Conservation (phyloP, 257 asterid genomes). For the Hygrophila difformis region DNA sequence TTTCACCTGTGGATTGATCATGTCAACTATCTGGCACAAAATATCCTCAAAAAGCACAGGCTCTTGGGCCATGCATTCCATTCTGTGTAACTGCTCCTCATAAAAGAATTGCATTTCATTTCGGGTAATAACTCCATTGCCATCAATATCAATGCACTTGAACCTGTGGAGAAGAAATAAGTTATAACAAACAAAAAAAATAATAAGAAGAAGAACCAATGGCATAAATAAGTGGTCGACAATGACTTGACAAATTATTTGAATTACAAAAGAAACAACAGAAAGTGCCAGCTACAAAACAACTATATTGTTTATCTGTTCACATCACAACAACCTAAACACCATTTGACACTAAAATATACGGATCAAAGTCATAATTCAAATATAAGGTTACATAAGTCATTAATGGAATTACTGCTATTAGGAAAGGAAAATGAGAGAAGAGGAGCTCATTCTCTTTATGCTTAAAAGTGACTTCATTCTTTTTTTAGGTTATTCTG, state of each 20-base stretch:
- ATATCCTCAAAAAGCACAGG: conserved; percentile 98
- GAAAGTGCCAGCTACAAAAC: conserved; percentile 6
- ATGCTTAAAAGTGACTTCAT: neutral
- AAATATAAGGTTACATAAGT: no score
- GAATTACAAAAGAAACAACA: neutral
- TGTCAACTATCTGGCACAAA: conserved; percentile 97
- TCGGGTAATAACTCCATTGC: conserved; percentile 87
- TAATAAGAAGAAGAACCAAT: conserved; percentile 4
- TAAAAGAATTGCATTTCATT: conserved; percentile 94
- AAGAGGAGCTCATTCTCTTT: no score
- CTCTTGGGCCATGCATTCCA: conserved; percentile 99
- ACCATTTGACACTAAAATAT: conserved; percentile 1
- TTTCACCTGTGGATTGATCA: conserved; percentile 85
- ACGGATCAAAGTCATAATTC: no score
- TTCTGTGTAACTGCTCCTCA: conserved; percentile 96
- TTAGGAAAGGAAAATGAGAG: no score
- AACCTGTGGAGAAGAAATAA: conserved; percentile 45
- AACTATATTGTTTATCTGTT: no score
- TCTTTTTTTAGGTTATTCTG: no score
- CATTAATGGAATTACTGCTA: no score
- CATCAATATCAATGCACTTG: conserved; percentile 97
- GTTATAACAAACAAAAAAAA: conserved; percentile 10
- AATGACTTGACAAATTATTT: conserved; percentile 5
- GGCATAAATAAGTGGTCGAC: neutral
- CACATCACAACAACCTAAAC: conserved; percentile 6